Base-by-base conservation (phyloP, 352 stramenopile species). In the Peronospora farinosa region DNA sequence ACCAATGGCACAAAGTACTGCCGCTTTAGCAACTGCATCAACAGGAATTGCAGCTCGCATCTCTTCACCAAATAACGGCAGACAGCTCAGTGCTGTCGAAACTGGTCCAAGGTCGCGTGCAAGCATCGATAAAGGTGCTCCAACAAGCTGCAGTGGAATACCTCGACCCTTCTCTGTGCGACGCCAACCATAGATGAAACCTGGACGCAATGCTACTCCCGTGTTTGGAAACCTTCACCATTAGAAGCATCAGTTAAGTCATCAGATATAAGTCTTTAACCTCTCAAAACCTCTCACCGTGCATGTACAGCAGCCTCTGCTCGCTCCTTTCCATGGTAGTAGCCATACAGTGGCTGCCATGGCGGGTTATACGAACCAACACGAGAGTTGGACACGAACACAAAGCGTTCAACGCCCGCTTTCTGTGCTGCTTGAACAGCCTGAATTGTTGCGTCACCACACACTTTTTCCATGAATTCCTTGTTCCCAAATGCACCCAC, bases 371-470 rank as follows among this genome's bases (percentile, higher is more conserved):
- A 73, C 19, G 74, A 78, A 19, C 82, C 85, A 6, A 96, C 88
- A 41, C 87, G 80, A n/a, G 88, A 92, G 49, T 92, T 94, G n/a
- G 84, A 95, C 19, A 96, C 71, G 48, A 96, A 96, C 33, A 94
- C 88, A 60, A 96, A 96, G 16, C 78, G 74, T 55, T 92, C 69
- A 0, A 53, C 77, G 46, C 78, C 79, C 16, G 74, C 73, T 53
- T 87, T 74, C 51, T 92, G 75, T 1, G 86, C 86, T 2, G 77
- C 85, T n/a, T 59, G 54, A 5, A 78, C 82, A 4, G 78, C 78
- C n/a, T 77, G 44, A 35, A 96, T 90, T 31, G 72, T 96, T 11
- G 88, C 74, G 58, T 96, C 88, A 32, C 88, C 86, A 41, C 86
- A 96, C 61, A 95, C 72, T 50, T 80, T 78, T 57, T 96, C 68